These are phyloP conservation scores for Saccharum officinarum DNA, from an alignment of 176 grass and related monocot genomes.

Conservation along the genomic window DNA sequence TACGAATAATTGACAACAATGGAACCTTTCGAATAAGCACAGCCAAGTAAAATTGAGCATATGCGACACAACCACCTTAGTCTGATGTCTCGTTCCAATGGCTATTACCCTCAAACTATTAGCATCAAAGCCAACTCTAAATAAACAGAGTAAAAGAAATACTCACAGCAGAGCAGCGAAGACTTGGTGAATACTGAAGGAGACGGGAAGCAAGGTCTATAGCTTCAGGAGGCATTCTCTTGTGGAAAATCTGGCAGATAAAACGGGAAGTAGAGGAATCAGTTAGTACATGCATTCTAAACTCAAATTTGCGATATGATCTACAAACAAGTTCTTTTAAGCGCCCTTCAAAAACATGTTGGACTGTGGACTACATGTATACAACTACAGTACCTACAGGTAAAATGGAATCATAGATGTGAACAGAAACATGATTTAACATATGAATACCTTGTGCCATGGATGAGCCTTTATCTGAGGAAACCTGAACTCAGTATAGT, in stretches of 20 bases:
- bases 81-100: not conserved
- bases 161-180: conserved; percentile 85
- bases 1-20: not conserved
- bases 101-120: conserved; percentile 6
- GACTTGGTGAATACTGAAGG: conserved; percentile 88
- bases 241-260: conserved; percentile 70
- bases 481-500: conserved; percentile 94
- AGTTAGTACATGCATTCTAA: not conserved
- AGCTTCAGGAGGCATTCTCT: conserved; percentile 92
- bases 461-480: conserved; percentile 99
- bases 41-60: not conserved
- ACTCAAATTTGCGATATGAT: not conserved
- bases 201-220: conserved; percentile 90
- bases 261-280: not conserved
- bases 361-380: not conserved
- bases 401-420: conserved; percentile 3
- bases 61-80: not conserved
- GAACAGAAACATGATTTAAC: conserved; percentile 16
- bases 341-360: not conserved
- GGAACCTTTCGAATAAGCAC: not conserved
- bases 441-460: conserved; percentile 83
- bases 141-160: conserved; percentile 1
- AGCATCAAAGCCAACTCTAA: not conserved
- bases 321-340: not conserved
- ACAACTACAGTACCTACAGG: not conserved